Conservation (phyloP, 768 basidiomycete genomes). For the Psilocybe subaeruginosa region DNA sequence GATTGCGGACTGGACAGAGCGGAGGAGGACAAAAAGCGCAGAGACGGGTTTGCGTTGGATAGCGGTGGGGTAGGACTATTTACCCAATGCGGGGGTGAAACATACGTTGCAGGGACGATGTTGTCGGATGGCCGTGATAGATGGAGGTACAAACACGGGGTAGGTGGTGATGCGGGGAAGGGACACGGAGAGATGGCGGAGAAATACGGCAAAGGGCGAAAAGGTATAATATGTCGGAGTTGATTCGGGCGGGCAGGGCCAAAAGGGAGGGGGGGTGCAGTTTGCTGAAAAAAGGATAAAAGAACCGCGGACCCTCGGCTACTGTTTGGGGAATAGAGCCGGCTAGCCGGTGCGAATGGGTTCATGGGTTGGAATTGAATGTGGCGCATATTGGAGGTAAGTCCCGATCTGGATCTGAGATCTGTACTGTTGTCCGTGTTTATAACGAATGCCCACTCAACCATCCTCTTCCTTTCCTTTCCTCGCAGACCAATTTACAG, state of each 20-base stretch:
- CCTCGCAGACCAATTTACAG: neutral
- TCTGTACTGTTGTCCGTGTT: slow-evolving; percentile 14
- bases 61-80: neutral
- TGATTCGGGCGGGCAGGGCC: neutral
- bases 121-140: neutral
- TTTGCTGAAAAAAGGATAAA: slow-evolving; percentile 1
- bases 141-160: neutral
- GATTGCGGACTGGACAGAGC: no score
- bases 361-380: slow-evolving; percentile 11
- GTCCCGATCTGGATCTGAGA: slow-evolving; percentile 21
- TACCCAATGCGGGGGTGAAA: slow-evolving; percentile 1
- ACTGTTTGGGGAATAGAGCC: slow-evolving; percentile 22
- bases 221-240: neutral
- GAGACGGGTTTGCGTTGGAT: no score
- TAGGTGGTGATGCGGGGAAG: slow-evolving; percentile 1
- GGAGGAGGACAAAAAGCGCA: no score
- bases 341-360: slow-evolving; percentile 29
- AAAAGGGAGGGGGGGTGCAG: slow-evolving; percentile 4
- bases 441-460: slow-evolving; percentile 28
- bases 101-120: neutral
- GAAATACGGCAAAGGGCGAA: slow-evolving; percentile 5
- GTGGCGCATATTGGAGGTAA: slow-evolving; percentile 13
- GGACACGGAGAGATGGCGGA: neutral
- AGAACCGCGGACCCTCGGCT: slow-evolving; percentile 23
- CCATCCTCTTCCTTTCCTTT: slow-evolving; percentile 19